Evolutionary conservation across 2,329 filamentous ascomycete species (phyloP), one percentile per base, ranked within the genome.

Genomic region (Hypoxylon sp.): DNA sequence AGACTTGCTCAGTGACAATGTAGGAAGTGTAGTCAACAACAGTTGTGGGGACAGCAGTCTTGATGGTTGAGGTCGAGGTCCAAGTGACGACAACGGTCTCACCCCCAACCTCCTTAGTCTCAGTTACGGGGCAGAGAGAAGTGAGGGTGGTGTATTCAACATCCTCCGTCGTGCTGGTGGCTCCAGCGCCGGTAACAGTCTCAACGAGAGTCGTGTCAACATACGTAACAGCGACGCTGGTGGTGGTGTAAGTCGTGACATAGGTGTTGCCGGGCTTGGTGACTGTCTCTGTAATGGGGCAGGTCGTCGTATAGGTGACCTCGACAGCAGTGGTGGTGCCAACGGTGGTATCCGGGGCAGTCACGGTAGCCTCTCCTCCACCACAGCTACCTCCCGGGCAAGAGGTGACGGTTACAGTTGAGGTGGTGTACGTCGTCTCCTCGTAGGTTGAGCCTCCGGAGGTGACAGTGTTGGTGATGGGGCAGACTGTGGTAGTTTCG

Each of bases 401-500:
- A 47, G 75, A 73, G 2, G 79, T 81, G 34, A 82, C 75, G 8
- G 75, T 76, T 22, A 82, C 71, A 13, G 80, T 82, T 3, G 81
- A 82, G 13, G 79, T 82, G 13, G 79, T 80, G 62, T 75, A 75
- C 32, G 75, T 72, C 5, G 81, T 84, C 44, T 78, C 74, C 17
- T 74, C 74, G 56, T 81, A 79, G 19, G 81, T 82, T 20, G 75
- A 76, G 73, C 79, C 79, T 37, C 73, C 69, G 13, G 71, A 64
- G 15, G 79, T 80, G 59, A 78, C 70, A 11, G 81, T 83, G 32
- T 76, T 74, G 8, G 80, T 82, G 62, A 81, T 74, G 10, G 82
- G 81, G 71, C 82, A 84, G 51, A 80, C 75, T 3, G 80, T 82
- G 11, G 79, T 76, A 20, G 78, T 81, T 49, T 76, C 78, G 61